Evolutionary conservation across 331 rosid genomes (phyloP), one percentile per base, ranked within the genome.

Genomic region (Quercus tomentella): DNA sequence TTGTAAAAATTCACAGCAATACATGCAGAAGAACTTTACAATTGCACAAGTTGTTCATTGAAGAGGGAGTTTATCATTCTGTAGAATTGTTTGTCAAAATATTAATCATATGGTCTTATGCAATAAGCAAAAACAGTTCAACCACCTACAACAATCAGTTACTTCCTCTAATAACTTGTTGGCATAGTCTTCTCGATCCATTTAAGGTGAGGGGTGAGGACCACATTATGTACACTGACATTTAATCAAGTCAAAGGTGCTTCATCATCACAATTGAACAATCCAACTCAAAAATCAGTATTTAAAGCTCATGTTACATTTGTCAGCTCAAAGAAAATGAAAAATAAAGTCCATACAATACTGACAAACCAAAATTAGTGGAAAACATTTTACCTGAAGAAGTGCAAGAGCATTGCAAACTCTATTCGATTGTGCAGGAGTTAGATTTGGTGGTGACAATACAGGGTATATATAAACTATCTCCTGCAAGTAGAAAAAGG

Each of bases 361-460:
- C 54, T 6, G 61, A 41, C 12, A 43, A 31, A 6, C 23, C 56
- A 7, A 70, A 14, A 33, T 45, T 51, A 71, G 33, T 26, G 58
- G 18, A 60, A 37, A 73, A 28, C 31, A 75, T 76, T 58, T 74
- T 37, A 92, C 98, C 97, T 94, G 97, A 77, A 94, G 97, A 87
- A 94, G 92, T 6, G 95, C 92, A 75, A 94, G 96, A 14, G 94
- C 97, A 81, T 94, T 92, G 89, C 98, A 94, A 65, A 88, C 98
- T 83, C 98, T 91, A 81, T 87, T 89, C n/a, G 98, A 91, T 68
- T 94, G 97, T 5, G 85, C 90, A n/a, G 84, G 85, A 65, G 91
- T 84, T 61, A 94, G 90, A 82, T 80, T 87, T 26, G 92, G 93
- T 1, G 91, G 92, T 6, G 92, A 92, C 49, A 94, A 83, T 86